phyloP scores from a whole-genome alignment of 164 flowering plant genomes.

The Umbellularia californica region DNA sequence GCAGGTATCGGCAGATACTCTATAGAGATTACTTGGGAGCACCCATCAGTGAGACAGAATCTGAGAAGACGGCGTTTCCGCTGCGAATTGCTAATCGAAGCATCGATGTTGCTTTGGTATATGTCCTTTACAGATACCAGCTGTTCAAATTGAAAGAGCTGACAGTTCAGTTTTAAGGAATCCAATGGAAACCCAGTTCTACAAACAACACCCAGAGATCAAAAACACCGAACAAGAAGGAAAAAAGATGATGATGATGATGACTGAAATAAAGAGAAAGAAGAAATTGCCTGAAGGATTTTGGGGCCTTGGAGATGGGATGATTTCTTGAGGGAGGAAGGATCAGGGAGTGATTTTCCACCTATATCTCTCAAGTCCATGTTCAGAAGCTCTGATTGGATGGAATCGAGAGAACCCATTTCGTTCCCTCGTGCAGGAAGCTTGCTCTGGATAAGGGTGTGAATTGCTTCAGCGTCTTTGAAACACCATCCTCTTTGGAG shows the following conservation, averaged over 20 bases:
- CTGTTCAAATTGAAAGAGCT: slow-evolving; percentile 27
- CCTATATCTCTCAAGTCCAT: slow-evolving; percentile 68
- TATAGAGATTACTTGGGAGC: slow-evolving; percentile 57
- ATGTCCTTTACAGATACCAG: slow-evolving; percentile 66
- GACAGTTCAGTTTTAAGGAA: neutral
- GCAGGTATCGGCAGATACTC: slow-evolving; percentile 60
- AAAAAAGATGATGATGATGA: neutral
- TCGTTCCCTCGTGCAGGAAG: slow-evolving; percentile 20
- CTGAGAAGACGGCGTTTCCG: slow-evolving; percentile 45
- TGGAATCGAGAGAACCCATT: slow-evolving; percentile 21
- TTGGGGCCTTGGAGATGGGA: slow-evolving; percentile 63
- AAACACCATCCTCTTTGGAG: slow-evolving; percentile 62
- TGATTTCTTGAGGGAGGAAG: slow-evolving; percentile 35
- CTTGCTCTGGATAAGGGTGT: slow-evolving; percentile 28
- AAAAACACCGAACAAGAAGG: neutral
- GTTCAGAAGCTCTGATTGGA: slow-evolving; percentile 69
- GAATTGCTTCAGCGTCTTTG: slow-evolving; percentile 31
- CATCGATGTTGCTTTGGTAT: slow-evolving; percentile 48
- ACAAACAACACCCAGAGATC: neutral
- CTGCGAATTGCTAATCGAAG: slow-evolving; percentile 28
- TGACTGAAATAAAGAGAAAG: neutral
- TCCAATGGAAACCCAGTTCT: neutral
- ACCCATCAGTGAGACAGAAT: slow-evolving; percentile 75
- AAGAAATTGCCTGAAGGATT: slow-evolving; percentile 60
- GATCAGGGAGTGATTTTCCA: slow-evolving; percentile 66